Base-by-base conservation (phyloP, 768 basidiomycete species). In the Chalciporus pseudorubinellus region DNA sequence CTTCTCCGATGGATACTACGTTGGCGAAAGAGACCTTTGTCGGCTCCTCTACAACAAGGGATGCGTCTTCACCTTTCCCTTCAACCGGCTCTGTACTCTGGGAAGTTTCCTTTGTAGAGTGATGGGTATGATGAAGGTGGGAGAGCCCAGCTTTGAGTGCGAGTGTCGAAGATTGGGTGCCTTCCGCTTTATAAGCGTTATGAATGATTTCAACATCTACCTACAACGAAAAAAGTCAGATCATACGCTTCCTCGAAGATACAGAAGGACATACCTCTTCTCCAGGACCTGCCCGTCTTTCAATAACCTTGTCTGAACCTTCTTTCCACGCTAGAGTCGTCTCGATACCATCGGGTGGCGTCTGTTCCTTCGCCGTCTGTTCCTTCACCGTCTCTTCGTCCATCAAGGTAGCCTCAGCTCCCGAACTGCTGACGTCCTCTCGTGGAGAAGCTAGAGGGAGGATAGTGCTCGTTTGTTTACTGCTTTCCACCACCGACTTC, bases 221-320 rank as follows among this genome's bases (percentile, higher is more conserved):
- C 83, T 86, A 53, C 40, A 34, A 48, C 24, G 34, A 29, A 49
- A n/a, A 13, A 18, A 19, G 44, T 26, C 26, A 26, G 26, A 9
- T n/a, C n/a, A n/a, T 26, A 26, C 26, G 9, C 26, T 1, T 26
- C 26, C 6, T 24, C 24, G 24, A 24, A 24, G 24, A 24, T 24
- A 24, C 4, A 26, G 9, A 26, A 26, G 29, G 12, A 45, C 80
- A n/a, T 50, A 89, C 88, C 72, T 89, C 89, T 50, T 82, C 81
- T 20, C 83, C 84, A 4, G 80, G 79, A 2, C 79, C 79, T 5
- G 58, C 62, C 10, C 78, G 76, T 33, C 78, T 72, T 62, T 93
- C 91, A 26, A 90, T 72, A 40, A 93, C 65, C 28, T 74, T 74
- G 63, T 86, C 79, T 26, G 78, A 74, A 3, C 88, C 88, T 62